Evolutionary conservation across 1,284 basidiomycete genomes (phyloP), one percentile per base, ranked within the genome.

Genomic region (Cryptococcus neoformans): DNA sequence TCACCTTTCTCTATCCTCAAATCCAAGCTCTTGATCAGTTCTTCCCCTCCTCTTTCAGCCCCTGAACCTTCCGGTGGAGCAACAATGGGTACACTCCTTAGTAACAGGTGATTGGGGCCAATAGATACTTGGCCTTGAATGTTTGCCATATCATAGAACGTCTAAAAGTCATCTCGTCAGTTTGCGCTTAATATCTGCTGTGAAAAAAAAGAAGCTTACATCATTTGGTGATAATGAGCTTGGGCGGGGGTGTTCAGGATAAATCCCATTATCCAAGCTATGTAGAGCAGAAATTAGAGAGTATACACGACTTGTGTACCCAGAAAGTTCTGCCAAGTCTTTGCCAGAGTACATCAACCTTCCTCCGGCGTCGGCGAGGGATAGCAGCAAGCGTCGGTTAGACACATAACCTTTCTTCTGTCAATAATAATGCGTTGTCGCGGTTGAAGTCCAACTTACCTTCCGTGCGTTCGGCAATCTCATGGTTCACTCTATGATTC

Each of bases 291-390:
- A 88, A 34, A 97, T 80, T 17, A 98, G 84, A 11, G 87, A 86
- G 78, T 96, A 97, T 4, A 98, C 83, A 46, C 94, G 85, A 38
- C 87, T 88, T 1, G 94, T 97, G 64, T 93, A 87, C 8, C 94
- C 94, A 0, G 92, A 92, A 34, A 98, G 84, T 73, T 96, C 91
- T 44, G 96, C 86, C 1, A 99, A 81, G 66, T 95, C 92, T 70
- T 81, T 81, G 55, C 78, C 80, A 3, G 76, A 78, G 57, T 79
- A 79, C 79, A 81, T 81, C 44, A 96, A 80, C 40, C 92, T 83
- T 2, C 93, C 92, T 17, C 94, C 95, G 0, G 94, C 95, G 68
- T 99, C 94, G 3, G 94, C 93, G 5, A 97, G 84, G 0, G 93
- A 93, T 39, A 98, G 82, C 2, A 98, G 82, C 4, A 98, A 83